Evolutionary conservation across 2,329 filamentous ascomycete genomes (phyloP), one percentile per base, ranked within the genome.

Genomic region (Clarireedia sp.): DNA sequence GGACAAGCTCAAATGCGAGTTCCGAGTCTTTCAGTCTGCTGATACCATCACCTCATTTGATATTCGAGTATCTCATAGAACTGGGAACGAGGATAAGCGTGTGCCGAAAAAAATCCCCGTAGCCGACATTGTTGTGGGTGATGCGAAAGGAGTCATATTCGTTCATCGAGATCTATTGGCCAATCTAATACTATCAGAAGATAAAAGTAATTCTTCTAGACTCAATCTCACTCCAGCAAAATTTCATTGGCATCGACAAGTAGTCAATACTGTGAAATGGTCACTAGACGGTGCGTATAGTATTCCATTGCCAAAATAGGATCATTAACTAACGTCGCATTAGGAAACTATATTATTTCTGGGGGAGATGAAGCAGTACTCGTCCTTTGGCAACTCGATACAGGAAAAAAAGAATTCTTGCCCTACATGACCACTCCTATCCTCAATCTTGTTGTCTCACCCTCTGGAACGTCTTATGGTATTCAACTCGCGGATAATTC

Each of bases 381-480:
- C 43, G 89, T 96, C 8, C 75, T 96, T 33, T 97, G 91, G 91
- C 94, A 99, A 71, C 76, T 96, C 56, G 89, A 95, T 62, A 96
- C 92, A 0, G 85, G 85, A 60, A 86, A 86, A 68, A 83, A 83
- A 65, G 87, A 94, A 67, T 89, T 86, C 66, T 75, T 99, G 26
- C 94, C 94, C n/a, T 90, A 97, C 78, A 78, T 99, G 56, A 86
- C 88, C 23, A 88, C 90, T 5, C 83, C 85, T 24, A 87, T 99
- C 37, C 87, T 94, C 68, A 90, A 87, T 63, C 80, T 99, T 44
- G 84, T 87, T 4, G 81, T 99, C 36, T 96, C 91, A 16, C 79
- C 86, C 0, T 77, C 75, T 17, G 92, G 94, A 5, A 81, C 89
- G 40, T 86, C 87, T 0, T 99, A 97, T 66, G 87, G 84, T 4